phyloP scores from a whole-genome alignment of 768 basidiomycete species.

The Leccinum barrowsii region DNA sequence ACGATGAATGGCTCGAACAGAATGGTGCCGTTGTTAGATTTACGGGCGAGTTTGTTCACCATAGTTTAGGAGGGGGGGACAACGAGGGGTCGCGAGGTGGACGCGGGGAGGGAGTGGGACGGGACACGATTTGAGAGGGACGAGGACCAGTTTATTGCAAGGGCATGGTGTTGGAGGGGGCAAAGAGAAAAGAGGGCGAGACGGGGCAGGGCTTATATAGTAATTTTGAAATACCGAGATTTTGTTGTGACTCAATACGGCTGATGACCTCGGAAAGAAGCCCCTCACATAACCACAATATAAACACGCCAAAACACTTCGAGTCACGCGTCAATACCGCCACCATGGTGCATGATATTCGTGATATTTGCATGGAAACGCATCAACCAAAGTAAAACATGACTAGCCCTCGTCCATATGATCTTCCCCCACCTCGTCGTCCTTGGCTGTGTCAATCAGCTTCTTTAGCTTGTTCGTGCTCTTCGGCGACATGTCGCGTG shows the following conservation, averaged over 20 bases:
- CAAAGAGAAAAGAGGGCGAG: slow-evolving; percentile 15
- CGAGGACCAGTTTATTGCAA: slow-evolving; percentile 24
- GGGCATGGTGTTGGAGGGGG: slow-evolving; percentile 37
- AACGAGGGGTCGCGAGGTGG: slow-evolving; percentile 25
- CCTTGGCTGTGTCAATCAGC: slow-evolving; percentile 66
- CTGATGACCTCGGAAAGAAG: slow-evolving; percentile 29
- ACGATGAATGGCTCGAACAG: slow-evolving; percentile 86
- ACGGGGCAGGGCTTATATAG: slow-evolving; percentile 43
- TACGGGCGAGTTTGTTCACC: slow-evolving; percentile 81
- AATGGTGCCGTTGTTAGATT: slow-evolving; percentile 81
- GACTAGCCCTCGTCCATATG: slow-evolving; percentile 66
- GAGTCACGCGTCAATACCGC: slow-evolving; percentile 26
- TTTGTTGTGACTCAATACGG: slow-evolving; percentile 33
- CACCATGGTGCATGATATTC: slow-evolving; percentile 5
- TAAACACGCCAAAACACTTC: slow-evolving; percentile 22
- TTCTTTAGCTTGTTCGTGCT: slow-evolving; percentile 80
- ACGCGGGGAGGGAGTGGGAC: slow-evolving; percentile 20
- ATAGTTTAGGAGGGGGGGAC: slow-evolving; percentile 45
- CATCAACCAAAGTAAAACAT: slow-evolving; percentile 4
- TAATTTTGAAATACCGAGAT: slow-evolving; percentile 29
- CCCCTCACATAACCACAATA: slow-evolving; percentile 27
- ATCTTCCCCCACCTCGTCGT: slow-evolving; percentile 54
- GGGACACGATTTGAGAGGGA: slow-evolving; percentile 3
- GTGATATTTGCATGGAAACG: background rate
- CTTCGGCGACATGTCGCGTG: slow-evolving; percentile 93